Evolutionary conservation across 305 asterid genomes (phyloP).

Genomic region (Salvia sclarea): DNA sequence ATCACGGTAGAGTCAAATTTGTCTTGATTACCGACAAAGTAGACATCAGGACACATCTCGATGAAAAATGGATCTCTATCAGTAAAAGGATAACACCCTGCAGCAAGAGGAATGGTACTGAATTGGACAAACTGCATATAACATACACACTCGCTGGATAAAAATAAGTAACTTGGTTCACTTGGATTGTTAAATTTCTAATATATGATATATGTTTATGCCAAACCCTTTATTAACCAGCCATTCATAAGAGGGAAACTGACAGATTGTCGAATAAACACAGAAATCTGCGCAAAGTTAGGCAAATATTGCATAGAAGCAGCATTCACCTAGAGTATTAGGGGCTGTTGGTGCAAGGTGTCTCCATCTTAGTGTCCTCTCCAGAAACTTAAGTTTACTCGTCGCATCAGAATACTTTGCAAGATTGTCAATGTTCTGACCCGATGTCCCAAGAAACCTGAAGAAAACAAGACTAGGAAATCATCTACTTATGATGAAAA

Average conservation of each 20-base stretch:
- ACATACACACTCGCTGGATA: slow-evolving; percentile 13
- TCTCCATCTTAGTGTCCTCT: slow-evolving; percentile 94
- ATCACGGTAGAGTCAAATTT: slow-evolving; percentile 61
- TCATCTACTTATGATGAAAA: not conserved
- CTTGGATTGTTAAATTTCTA: not conserved
- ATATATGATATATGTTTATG: not conserved
- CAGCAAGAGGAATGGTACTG: slow-evolving; percentile 27
- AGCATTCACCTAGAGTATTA: slow-evolving; percentile 75
- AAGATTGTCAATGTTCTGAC: slow-evolving; percentile 89
- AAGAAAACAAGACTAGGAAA: slow-evolving; percentile 33
- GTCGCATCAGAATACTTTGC: slow-evolving; percentile 76
- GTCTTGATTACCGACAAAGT: slow-evolving; percentile 88
- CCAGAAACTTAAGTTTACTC: slow-evolving; percentile 67
- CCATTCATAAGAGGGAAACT: not conserved
- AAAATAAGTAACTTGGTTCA: not conserved
- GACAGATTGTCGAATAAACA: not conserved
- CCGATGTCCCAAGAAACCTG: slow-evolving; percentile 93
- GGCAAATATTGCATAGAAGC: slow-evolving; percentile 6
- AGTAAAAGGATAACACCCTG: slow-evolving; percentile 97
- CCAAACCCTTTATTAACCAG: not conserved
- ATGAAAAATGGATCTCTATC: slow-evolving; percentile 91
- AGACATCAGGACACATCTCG: slow-evolving; percentile 89
- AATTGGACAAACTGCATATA: slow-evolving; percentile 11
- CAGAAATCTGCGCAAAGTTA: not conserved
- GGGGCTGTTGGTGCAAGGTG: slow-evolving; percentile 98